Conservation (phyloP, 306 rosid genomes). For the Ormosia semicastrata region DNA sequence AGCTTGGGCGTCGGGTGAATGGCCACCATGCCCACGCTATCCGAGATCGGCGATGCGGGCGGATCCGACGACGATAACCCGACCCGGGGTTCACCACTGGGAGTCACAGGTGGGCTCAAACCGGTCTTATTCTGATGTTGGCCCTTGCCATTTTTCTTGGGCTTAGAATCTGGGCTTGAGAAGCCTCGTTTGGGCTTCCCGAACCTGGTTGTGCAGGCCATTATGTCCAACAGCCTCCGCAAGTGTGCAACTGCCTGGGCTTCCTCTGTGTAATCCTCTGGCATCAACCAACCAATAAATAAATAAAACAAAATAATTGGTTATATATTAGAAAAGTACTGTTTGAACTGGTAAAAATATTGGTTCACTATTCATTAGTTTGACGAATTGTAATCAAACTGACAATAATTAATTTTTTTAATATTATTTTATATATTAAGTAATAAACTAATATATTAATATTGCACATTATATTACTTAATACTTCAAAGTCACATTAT, state of each 20-base stretch:
- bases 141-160: slow-evolving; percentile 62
- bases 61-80: slow-evolving; percentile 41
- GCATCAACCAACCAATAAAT: not conserved
- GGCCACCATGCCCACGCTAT: slow-evolving; percentile 76
- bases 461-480: too few species aligned
- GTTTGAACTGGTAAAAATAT: too few species aligned
- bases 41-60: slow-evolving; percentile 58
- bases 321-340: too few species aligned
- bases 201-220: slow-evolving; percentile 74
- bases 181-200: slow-evolving; percentile 60
- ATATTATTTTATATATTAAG: too few species aligned
- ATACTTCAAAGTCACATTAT: too few species aligned
- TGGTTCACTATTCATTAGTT: too few species aligned
- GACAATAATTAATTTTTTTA: too few species aligned
- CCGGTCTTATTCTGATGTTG: slow-evolving; percentile 32
- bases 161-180: slow-evolving; percentile 51
- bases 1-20: slow-evolving; percentile 91
- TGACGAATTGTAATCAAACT: too few species aligned
- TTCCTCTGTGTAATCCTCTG: slow-evolving; percentile 73
- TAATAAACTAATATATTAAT: too few species aligned
- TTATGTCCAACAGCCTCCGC: slow-evolving; percentile 76
- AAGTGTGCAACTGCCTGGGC: slow-evolving; percentile 61
- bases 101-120: slow-evolving; percentile 45
- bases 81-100: slow-evolving; percentile 44
- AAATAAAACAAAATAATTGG: not conserved